Conservation (phyloP, 2,329 filamentous ascomycete species). For the Pseudocercospora vitis region DNA sequence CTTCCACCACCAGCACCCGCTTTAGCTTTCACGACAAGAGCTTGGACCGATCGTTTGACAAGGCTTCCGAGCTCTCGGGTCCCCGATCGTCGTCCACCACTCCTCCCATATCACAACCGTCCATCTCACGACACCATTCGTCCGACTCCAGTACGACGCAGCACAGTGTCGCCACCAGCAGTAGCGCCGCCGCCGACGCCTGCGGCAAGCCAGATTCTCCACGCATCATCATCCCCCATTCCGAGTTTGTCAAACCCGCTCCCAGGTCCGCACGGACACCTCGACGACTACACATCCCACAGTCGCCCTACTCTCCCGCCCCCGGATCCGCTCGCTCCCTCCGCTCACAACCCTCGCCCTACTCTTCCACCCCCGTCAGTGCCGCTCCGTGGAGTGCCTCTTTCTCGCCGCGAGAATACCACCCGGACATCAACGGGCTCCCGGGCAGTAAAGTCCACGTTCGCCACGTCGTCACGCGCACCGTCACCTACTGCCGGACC, state of each 20-base stretch:
- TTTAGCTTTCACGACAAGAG: slow-evolving; percentile 50
- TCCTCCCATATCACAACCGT: slow-evolving; percentile 35
- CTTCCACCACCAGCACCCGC: slow-evolving; percentile 57
- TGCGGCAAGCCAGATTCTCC: slow-evolving; percentile 37
- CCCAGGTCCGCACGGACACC: slow-evolving; percentile 61
- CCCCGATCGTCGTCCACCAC: slow-evolving; percentile 37
- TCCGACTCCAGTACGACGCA: slow-evolving; percentile 30
- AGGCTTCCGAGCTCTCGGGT: slow-evolving; percentile 28
- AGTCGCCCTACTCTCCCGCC: slow-evolving; percentile 66
- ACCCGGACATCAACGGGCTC: slow-evolving; percentile 29
- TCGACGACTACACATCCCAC: slow-evolving; percentile 72
- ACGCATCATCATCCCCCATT: slow-evolving; percentile 46
- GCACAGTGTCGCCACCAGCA: slow-evolving; percentile 22
- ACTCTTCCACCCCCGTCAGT: slow-evolving; percentile 51
- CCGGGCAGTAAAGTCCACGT: slow-evolving; percentile 61
- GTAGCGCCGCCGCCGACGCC: slow-evolving; percentile 21
- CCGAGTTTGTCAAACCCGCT: slow-evolving; percentile 51
- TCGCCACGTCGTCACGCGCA: slow-evolving; percentile 88
- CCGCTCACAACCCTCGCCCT: slow-evolving; percentile 64
- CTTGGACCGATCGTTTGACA: slow-evolving; percentile 30
- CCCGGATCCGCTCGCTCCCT: slow-evolving; percentile 40
- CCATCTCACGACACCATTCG: slow-evolving; percentile 39
- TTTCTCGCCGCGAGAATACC: slow-evolving; percentile 69
- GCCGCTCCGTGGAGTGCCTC: slow-evolving; percentile 39
- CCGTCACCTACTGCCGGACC: slow-evolving; percentile 77